Base-by-base conservation (phyloP, 345 rosid species). In the Ceriops decandra region DNA sequence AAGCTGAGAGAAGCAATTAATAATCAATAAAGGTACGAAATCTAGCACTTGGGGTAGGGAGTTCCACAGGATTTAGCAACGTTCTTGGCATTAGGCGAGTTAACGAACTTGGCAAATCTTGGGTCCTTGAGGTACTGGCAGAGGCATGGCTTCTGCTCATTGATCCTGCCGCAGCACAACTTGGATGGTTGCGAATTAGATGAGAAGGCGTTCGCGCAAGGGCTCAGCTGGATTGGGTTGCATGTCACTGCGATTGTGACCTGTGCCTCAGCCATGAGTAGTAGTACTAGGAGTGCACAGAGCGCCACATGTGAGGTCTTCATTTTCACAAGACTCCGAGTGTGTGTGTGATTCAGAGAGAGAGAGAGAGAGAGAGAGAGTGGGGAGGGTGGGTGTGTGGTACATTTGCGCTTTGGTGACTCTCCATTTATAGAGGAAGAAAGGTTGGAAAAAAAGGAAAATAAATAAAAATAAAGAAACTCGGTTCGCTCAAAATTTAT, bases 61-160 rank as follows among this genome's bases (percentile, higher is more conserved):
- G 95, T 88, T 20, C 86, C 91, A 69, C 98, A 93, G 69, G 85
- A 78, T 73, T n/a, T 79, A 13, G 97, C 95, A 63, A 93, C 98
- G 54, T 82, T 89, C 84, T 87, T 88, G 54, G 98, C 97, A 76
- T 93, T 93, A 28, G 95, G 92, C 47, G 92, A 81, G 82, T 86
- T 88, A 49, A 91, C 80, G 35, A 89, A 86, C 57, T 83, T 84
- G 80, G 79, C 79, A 51, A 93, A 89, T 46, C 71, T 83, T 0
- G 95, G 98, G 70, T 93, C 89, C 73, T 76, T 82, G 68, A 91
- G 80, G 82, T 91, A 93, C 27, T 85, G 82, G 84, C 98, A 93
- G 59, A 93, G 89, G 52, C 98, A 93, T 66, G 98, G 97, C 79
- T 82, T 82, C 79, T 93, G 98, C 32, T 89, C 88, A 65, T 78